Evolutionary conservation across 352 stramenopile species (phyloP), one percentile per base, ranked within the genome.

Genomic region (Thraustochytrium aureum): DNA sequence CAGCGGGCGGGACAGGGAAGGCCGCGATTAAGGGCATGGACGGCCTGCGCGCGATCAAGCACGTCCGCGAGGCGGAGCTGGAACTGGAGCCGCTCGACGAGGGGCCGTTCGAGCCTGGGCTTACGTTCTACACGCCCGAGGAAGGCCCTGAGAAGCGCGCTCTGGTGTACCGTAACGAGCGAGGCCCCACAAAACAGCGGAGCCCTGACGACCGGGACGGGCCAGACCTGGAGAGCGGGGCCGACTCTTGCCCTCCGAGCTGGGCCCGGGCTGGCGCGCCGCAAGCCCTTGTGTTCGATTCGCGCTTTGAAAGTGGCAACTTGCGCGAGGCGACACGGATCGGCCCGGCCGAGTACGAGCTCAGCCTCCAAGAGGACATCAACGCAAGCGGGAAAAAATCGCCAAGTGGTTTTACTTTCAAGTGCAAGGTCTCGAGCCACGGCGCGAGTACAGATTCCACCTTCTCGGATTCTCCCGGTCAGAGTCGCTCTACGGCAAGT

Each of bases 371-470:
- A 2, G 83, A 87, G 0, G 93, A 98, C 83, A 74, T 94, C 39
- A 89, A 96, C 82, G 95, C 90, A 84, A 62, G 0, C 87, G 90
- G 0, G 87, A 95, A 65, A 94, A 65, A 26, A 38, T 66, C 32
- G 66, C 87, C 82, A 91, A 97, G 84, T 98, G 93, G 93, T 98
- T 97, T 69, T 97, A 97, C 76, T 98, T 98, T 83, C 87, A 87
- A 1, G 84, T 97, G n/a, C 89, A 86, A 61, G 95, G 95, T 66
- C 45, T 75, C 5, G 37, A 43, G 20, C 66, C 66, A 20, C 26
- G 56, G 42, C 50, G 14, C 10, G 66, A 75, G 47, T 75, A 75
- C 42, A 22, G 52, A 10, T 65, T 75, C 43, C 45, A 43, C 66
- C 37, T 75, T 12, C 5, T 75, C 12, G 56, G 56, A n/a, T 75